Conservation (phyloP, 164 flowering plant species). For the Protea cynaroides region DNA sequence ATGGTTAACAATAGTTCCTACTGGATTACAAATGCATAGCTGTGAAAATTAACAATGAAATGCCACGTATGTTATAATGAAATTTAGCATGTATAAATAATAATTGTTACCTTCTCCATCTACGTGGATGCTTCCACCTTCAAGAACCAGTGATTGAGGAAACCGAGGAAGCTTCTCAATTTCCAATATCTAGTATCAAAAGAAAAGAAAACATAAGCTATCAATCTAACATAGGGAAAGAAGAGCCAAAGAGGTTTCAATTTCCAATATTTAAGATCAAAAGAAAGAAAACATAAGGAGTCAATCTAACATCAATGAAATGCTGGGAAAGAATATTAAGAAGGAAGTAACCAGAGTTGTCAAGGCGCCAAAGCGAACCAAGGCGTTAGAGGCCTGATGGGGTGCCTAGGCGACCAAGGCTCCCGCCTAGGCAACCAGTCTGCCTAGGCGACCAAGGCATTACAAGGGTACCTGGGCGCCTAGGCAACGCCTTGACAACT, state of each 20-base stretch:
- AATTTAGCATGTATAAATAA: neutral
- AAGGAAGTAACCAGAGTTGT: no score
- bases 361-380: no score
- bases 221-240: neutral
- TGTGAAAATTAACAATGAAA: neutral
- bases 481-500: no score
- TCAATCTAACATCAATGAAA: no score
- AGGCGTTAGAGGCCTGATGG: no score
- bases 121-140: slow-evolving; percentile 99
- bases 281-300: no score
- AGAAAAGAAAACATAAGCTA: neutral
- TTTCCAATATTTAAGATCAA: no score
- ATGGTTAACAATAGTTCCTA: neutral
- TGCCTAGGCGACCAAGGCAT: no score
- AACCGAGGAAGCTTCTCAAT: slow-evolving; percentile 75
- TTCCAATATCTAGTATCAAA: slow-evolving; percentile 52
- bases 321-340: no score
- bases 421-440: no score
- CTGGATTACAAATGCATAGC: neutral
- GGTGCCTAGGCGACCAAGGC: no score
- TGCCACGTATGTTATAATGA: neutral
- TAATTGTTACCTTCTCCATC: slow-evolving; percentile 72
- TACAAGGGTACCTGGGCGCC: no score
- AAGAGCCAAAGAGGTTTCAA: neutral
- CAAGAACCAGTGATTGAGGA: slow-evolving; percentile 68